phyloP scores from a whole-genome alignment of 768 basidiomycete genomes.

The Lactarius pseudohatsudake region DNA sequence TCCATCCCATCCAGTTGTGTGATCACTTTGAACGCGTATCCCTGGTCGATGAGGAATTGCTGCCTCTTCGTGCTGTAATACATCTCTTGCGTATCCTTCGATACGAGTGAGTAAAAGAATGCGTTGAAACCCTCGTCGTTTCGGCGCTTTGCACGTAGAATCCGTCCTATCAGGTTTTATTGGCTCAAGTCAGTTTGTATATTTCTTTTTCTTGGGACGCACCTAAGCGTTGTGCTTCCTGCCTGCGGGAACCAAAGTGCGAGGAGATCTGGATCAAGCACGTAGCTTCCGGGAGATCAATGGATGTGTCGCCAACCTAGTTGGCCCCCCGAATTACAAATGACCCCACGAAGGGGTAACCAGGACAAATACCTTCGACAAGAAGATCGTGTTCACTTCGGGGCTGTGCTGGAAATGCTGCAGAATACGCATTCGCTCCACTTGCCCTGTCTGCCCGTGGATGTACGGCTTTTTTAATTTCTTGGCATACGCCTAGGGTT shows the following conservation, averaged over 20 bases:
- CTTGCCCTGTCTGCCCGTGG: slow-evolving; percentile 92
- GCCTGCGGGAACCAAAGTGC: slow-evolving; percentile 96
- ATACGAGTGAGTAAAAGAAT: slow-evolving; percentile 98
- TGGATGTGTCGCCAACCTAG: slow-evolving; percentile 96
- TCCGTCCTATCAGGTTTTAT: slow-evolving; percentile 62
- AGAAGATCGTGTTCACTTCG: slow-evolving; percentile 94
- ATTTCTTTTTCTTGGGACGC: slow-evolving; percentile 29
- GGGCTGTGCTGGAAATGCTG: slow-evolving; percentile 96
- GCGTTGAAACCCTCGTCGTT: slow-evolving; percentile 99
- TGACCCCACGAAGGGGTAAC: slow-evolving; percentile 22
- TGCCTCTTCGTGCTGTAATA: slow-evolving; percentile 99
- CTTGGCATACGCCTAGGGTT: slow-evolving; percentile 80
- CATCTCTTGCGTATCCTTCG: slow-evolving; percentile 99
- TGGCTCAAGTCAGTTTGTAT: neutral
- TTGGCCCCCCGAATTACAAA: slow-evolving; percentile 17
- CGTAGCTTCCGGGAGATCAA: slow-evolving; percentile 98
- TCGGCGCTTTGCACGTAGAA: slow-evolving; percentile 92
- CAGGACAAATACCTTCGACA: slow-evolving; percentile 71
- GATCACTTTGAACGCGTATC: slow-evolving; percentile 99
- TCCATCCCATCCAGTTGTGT: slow-evolving; percentile 95
- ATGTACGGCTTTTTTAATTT: slow-evolving; percentile 93
- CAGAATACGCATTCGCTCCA: slow-evolving; percentile 92
- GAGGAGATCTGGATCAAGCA: slow-evolving; percentile 99
- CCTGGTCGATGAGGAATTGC: slow-evolving; percentile 98
- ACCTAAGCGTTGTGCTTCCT: slow-evolving; percentile 97